phyloP scores from a whole-genome alignment of 2,329 filamentous ascomycete genomes.

The Fusarium sp. region DNA sequence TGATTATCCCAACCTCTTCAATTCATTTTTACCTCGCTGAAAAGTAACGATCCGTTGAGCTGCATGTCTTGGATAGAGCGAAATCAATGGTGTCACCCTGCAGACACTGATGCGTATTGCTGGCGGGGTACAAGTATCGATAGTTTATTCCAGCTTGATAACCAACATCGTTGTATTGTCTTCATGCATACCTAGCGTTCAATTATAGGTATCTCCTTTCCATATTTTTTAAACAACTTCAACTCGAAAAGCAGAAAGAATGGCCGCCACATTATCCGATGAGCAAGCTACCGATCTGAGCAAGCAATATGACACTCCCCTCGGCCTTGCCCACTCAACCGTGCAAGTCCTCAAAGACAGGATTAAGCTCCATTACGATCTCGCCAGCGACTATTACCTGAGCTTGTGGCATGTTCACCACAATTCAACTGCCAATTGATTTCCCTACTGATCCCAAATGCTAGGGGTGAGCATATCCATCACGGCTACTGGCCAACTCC shows the following conservation, averaged over 20 bases:
- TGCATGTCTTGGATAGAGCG: not conserved
- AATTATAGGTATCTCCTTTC: not conserved
- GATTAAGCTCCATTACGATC: constrained; percentile 68
- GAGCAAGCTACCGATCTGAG: constrained; percentile 50
- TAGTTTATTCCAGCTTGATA: not conserved
- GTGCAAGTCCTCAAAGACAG: constrained; percentile 63
- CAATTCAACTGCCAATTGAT: not conserved
- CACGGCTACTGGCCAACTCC: constrained; percentile 66
- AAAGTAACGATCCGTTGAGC: not conserved
- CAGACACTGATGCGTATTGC: constrained; percentile 9
- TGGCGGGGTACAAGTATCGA: constrained; percentile 32
- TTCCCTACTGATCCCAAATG: constrained; percentile 1
- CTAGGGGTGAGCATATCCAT: constrained; percentile 70
- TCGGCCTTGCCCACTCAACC: constrained; percentile 56
- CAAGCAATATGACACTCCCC: constrained; percentile 56
- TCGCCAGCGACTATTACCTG: constrained; percentile 69
- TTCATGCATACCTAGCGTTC: not conserved
- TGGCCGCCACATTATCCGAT: constrained; percentile 21
- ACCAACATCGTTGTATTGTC: constrained; percentile 1
- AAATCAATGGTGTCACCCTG: constrained; percentile 20
- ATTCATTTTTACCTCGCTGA: not conserved
- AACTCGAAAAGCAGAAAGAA: not conserved
- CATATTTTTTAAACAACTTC: not conserved
- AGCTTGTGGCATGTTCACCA: constrained; percentile 60
- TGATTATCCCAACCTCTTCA: not conserved